phyloP scores from a whole-genome alignment of 2,329 filamentous ascomycete species.

The Emydomyces testavorans region DNA sequence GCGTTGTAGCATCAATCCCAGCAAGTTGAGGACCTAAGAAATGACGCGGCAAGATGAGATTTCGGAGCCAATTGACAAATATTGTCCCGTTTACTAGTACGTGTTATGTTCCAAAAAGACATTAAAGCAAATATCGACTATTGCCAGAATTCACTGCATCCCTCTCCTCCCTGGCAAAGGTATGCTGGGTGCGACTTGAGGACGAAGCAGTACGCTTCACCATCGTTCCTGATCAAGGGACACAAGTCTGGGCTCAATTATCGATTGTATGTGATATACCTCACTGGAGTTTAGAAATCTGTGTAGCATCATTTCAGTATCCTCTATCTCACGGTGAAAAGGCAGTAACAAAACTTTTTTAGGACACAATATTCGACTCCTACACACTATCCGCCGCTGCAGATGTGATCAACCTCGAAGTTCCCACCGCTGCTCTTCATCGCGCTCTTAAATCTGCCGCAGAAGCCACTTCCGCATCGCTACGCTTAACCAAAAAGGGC shows the following conservation, averaged over 20 bases:
- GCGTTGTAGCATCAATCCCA: no score
- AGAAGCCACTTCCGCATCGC: slow-evolving; percentile 66
- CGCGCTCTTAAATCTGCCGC: slow-evolving; percentile 83
- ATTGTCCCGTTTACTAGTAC: slow-evolving; percentile 44
- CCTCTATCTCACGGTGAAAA: no score
- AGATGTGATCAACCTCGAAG: slow-evolving; percentile 92
- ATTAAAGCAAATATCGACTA: neutral
- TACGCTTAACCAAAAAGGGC: slow-evolving; percentile 88
- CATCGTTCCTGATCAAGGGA: slow-evolving; percentile 85
- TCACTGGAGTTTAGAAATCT: no score
- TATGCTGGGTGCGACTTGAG: slow-evolving; percentile 83
- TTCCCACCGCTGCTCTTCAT: slow-evolving; percentile 76
- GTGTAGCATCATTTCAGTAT: no score
- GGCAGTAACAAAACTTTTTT: slow-evolving; percentile 3
- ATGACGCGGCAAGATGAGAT: slow-evolving; percentile 35
- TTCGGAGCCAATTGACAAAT: slow-evolving; percentile 43
- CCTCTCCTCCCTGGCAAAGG: slow-evolving; percentile 58
- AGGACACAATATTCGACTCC: slow-evolving; percentile 80
- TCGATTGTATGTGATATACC: slow-evolving; percentile 24
- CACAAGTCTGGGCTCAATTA: slow-evolving; percentile 87
- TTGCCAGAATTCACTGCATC: slow-evolving; percentile 50
- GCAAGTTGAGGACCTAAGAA: neutral
- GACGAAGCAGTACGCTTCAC: slow-evolving; percentile 84
- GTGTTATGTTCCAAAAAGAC: slow-evolving; percentile 17
- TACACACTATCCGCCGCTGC: slow-evolving; percentile 81